These are phyloP conservation scores for Tolypocladium pustulatum DNA, from an alignment of 2,329 filamentous ascomycete species.

Conservation along the genomic window DNA sequence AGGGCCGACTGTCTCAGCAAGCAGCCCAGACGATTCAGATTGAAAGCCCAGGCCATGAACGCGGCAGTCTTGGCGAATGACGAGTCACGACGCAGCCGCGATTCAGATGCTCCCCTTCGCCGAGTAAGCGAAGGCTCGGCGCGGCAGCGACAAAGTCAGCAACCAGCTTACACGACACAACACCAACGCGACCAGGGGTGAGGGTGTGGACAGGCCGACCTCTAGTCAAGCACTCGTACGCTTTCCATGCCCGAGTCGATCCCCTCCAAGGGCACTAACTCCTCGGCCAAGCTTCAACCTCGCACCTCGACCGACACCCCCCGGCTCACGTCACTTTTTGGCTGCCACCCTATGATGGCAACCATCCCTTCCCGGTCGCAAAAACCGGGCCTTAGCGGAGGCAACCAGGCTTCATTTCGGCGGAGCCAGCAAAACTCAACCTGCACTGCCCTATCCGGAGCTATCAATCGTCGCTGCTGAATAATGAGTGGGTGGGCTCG, in stretches of 20 bases:
- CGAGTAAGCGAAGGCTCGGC: not conserved
- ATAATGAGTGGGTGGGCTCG: not conserved
- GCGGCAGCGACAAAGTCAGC: not conserved
- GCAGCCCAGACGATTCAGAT: not conserved
- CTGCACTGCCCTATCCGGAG: not conserved
- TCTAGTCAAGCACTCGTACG: not conserved
- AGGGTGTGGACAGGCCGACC: not conserved
- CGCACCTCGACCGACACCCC: not conserved
- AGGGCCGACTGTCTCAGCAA: not conserved
- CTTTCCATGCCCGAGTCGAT: not conserved
- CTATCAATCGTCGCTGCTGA: not conserved
- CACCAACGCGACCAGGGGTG: not conserved
- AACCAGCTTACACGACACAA: not conserved
- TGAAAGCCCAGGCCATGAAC: not conserved
- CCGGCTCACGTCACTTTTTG: not conserved
- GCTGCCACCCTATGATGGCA: not conserved
- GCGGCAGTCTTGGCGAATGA: not conserved
- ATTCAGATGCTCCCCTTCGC: not conserved
- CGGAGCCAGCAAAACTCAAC: not conserved
- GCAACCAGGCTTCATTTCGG: not conserved
- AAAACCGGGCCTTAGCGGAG: not conserved
- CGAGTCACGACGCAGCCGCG: not conserved
- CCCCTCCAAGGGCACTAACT: not conserved
- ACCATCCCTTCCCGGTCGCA: not conserved
- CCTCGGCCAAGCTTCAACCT: not conserved